phyloP scores from a whole-genome alignment of 2,329 filamentous ascomycete species.

The Fusarium compactum region DNA sequence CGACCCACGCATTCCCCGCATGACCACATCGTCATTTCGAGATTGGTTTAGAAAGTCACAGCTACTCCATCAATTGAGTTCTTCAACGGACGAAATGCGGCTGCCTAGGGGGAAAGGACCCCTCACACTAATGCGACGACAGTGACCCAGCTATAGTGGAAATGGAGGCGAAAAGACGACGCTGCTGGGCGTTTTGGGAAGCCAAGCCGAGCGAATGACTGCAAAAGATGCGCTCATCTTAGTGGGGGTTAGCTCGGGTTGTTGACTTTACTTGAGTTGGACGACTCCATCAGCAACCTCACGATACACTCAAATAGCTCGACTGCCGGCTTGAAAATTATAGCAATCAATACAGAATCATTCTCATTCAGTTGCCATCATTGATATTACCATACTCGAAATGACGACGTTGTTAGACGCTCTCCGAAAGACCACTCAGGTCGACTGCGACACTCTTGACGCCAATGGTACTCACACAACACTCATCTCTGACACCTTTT shows the following conservation, averaged over 20 bases:
- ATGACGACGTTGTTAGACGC: slow-evolving; percentile 48
- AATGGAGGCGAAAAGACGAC: slow-evolving; percentile 27
- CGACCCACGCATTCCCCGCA: slow-evolving; percentile 37
- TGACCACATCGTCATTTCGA: slow-evolving; percentile 21
- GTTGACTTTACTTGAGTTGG: slow-evolving; percentile 9
- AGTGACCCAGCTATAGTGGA: slow-evolving; percentile 25
- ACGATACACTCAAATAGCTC: slow-evolving; percentile 10
- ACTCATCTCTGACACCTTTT: not conserved
- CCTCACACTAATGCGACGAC: slow-evolving; percentile 4
- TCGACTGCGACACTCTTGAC: slow-evolving; percentile 56
- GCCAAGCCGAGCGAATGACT: slow-evolving; percentile 19
- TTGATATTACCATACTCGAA: not conserved
- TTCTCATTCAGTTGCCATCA: too few relatives aligned
- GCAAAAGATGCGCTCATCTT: slow-evolving; percentile 8
- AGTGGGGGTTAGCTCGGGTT: slow-evolving; percentile 22
- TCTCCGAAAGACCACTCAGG: slow-evolving; percentile 46
- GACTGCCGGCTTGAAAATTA: not conserved
- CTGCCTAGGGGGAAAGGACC: slow-evolving; percentile 16
- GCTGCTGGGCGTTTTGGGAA: slow-evolving; percentile 29
- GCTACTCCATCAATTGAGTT: not conserved
- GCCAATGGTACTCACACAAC: slow-evolving; percentile 43
- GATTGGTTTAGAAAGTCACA: slow-evolving; percentile 26
- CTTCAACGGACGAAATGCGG: slow-evolving; percentile 11
- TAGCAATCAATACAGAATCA: slow-evolving; percentile 1
- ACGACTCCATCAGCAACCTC: not conserved